Evolutionary conservation across 768 basidiomycete species (phyloP).

Genomic region (Xerocomellus amylosporus): DNA sequence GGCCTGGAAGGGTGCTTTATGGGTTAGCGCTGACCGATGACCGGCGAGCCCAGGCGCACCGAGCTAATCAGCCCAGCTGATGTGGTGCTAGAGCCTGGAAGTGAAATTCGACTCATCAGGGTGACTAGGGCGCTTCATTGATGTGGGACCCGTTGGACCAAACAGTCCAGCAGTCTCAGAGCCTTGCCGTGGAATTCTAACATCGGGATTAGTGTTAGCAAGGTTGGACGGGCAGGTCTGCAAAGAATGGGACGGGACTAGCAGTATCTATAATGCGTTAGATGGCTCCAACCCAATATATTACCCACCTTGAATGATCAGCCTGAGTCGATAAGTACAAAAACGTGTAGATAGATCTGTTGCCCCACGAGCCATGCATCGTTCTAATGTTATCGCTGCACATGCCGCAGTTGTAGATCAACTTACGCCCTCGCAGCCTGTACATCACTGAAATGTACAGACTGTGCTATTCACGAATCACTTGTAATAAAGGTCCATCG

Average conservation of each 20-base stretch:
- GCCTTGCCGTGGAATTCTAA: no score
- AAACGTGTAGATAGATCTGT: neutral
- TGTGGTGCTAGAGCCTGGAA: neutral
- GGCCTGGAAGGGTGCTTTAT: neutral
- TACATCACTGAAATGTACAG: neutral
- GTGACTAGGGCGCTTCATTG: neutral
- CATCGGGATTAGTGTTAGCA: neutral
- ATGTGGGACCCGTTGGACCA: neutral
- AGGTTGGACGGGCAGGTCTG: neutral
- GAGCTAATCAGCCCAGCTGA: neutral
- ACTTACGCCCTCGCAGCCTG: neutral
- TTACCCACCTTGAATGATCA: neutral
- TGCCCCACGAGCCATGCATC: neutral
- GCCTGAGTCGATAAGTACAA: neutral
- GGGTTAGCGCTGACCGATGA: neutral
- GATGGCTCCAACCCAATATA: neutral
- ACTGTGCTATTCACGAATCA: no score
- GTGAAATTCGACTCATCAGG: neutral
- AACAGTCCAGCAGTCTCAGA: neutral
- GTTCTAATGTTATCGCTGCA: neutral
- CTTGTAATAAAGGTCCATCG: no score
- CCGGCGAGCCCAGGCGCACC: neutral
- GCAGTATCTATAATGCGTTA: neutral
- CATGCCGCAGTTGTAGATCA: neutral
- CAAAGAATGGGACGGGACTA: neutral